Percentiles rank a stretch among this genome's conserved stretches.
Conservation (phyloP, 1,284 basidiomycete species). For the Rhizoctonia solani region DNA sequence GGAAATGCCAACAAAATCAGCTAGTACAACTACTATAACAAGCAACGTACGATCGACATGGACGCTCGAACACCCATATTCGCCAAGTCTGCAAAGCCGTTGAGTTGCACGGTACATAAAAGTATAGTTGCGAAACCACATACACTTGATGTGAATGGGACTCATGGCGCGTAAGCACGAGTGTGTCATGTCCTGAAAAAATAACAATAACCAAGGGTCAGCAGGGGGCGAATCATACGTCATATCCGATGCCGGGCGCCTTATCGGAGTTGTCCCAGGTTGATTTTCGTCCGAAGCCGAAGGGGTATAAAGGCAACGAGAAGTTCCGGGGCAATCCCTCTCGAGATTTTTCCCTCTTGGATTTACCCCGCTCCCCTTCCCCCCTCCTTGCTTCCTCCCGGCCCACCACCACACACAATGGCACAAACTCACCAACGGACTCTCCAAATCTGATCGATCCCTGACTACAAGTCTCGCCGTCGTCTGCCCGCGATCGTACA, state of each 20-base stretch:
- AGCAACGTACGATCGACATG: slow-evolving; percentile 72
- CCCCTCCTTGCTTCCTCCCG: too few species aligned
- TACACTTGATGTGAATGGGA: slow-evolving; percentile 85
- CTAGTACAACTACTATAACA: background rate
- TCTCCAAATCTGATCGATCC: slow-evolving; percentile 66
- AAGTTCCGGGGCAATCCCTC: too few species aligned
- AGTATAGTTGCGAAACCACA: slow-evolving; percentile 41
- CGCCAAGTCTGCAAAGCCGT: slow-evolving; percentile 60
- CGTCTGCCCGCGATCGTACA: slow-evolving; percentile 78
- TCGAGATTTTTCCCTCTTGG: too few species aligned
- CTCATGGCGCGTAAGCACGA: slow-evolving; percentile 88
- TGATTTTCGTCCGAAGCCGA: background rate
- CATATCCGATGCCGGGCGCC: background rate
- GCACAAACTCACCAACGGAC: slow-evolving; percentile 65
- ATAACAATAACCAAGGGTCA: slow-evolving; percentile 12
- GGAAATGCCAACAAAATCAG: slow-evolving; percentile 5
- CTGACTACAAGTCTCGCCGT: slow-evolving; percentile 79
- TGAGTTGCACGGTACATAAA: background rate
- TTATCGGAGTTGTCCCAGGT: background rate
- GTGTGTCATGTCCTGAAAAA: slow-evolving; percentile 77
- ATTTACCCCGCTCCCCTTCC: too few species aligned
- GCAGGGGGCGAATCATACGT: slow-evolving; percentile 33
- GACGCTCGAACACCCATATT: slow-evolving; percentile 84
- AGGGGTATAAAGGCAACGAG: too few species aligned
- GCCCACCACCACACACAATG: too few species aligned